phyloP scores from a whole-genome alignment of 176 grass and related monocot species.

The Secale cereale region DNA sequence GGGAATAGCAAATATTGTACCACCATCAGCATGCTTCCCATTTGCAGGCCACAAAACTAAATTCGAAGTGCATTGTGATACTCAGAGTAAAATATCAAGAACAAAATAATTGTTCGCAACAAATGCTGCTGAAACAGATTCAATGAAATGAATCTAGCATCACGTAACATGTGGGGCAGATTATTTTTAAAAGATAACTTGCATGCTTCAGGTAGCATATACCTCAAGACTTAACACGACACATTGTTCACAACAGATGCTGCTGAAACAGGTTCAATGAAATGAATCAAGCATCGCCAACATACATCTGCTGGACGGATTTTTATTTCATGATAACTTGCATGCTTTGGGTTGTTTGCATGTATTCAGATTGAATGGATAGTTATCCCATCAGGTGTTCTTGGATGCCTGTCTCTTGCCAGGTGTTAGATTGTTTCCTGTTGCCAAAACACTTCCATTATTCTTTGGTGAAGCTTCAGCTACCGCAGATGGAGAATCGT shows the following conservation, averaged over 20 bases:
- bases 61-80: background rate
- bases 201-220: too few species aligned
- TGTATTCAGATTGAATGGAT: conserved; percentile 10
- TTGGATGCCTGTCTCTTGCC: conserved; percentile 50
- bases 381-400: conserved; percentile 42
- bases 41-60: background rate
- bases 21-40: conserved; percentile 6
- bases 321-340: conserved; percentile 27
- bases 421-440: conserved; percentile 52
- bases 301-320: conserved; percentile 9
- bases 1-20: conserved; percentile 20
- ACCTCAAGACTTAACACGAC: too few species aligned
- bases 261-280: conserved; percentile 11
- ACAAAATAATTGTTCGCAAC: conserved; percentile 18
- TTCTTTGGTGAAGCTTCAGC: conserved; percentile 43
- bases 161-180: too few species aligned
- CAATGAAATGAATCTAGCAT: conserved; percentile 22
- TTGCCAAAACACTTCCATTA: conserved; percentile 31
- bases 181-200: too few species aligned
- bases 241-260: conserved; percentile 7
- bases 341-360: conserved; percentile 27
- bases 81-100: conserved; percentile 16
- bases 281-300: conserved; percentile 6
- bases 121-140: conserved; percentile 20
- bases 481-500: conserved; percentile 34